Conservation (phyloP, 129 eudicot species). For the Apium graveolens region DNA sequence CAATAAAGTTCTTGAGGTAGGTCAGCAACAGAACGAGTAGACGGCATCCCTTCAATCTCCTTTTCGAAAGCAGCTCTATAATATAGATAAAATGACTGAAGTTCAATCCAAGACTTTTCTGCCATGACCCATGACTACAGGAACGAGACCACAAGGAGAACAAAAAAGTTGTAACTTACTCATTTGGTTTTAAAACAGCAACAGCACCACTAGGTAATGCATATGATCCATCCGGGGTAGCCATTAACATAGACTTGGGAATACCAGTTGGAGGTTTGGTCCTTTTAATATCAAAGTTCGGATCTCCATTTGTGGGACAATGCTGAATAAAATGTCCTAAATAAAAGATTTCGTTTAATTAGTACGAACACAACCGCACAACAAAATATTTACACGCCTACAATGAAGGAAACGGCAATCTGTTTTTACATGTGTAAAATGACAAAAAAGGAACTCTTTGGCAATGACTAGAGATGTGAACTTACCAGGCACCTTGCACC, state of each 20-base stretch:
- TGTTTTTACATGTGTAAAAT: background rate
- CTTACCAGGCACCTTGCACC: constrained; percentile 95
- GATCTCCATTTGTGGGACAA: too few relatives aligned
- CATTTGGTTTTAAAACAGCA: too few relatives aligned
- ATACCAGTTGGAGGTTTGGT: constrained; percentile 55
- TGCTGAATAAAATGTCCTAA: constrained; percentile 5
- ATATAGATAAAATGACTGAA: background rate
- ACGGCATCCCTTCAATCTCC: too few relatives aligned
- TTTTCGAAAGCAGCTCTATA: background rate
- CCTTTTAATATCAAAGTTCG: constrained; percentile 27
- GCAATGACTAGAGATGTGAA: constrained; percentile 13
- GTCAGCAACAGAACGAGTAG: too few relatives aligned
- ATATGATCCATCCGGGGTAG: constrained; percentile 41
- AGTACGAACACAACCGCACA: background rate
- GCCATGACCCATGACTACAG: background rate
- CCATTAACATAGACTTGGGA: constrained; percentile 54
- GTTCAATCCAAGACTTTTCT: background rate
- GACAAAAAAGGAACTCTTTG: background rate
- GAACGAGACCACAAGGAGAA: background rate
- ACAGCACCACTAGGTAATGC: constrained; percentile 32
- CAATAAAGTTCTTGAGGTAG: too few relatives aligned
- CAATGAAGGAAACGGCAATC: background rate
- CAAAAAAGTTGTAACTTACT: background rate
- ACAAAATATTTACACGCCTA: background rate
- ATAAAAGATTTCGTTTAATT: background rate